Conservation (phyloP, 805 yeast genomes). For the Wickerhamiella shivajii region DNA sequence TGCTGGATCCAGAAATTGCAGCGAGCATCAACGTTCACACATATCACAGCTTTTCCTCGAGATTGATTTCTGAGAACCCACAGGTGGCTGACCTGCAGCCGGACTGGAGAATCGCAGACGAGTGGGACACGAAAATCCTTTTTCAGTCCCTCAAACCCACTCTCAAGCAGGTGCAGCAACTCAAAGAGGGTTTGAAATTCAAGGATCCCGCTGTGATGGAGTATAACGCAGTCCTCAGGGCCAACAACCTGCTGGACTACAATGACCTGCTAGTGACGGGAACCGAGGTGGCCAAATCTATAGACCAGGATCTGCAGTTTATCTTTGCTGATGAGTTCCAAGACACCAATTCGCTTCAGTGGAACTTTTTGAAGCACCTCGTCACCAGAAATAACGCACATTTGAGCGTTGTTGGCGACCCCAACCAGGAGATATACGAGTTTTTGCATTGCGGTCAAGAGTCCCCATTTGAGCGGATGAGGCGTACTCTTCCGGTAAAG, state of each 20-base stretch:
- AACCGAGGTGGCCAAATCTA: constrained; percentile 33
- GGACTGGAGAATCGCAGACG: constrained; percentile 50
- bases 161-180: not conserved
- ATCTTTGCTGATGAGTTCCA: constrained; percentile 90
- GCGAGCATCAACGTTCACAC: constrained; percentile 59
- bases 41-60: constrained; percentile 69
- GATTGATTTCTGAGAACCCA: constrained; percentile 28
- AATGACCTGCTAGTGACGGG: constrained; percentile 64
- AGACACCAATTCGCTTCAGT: constrained; percentile 71
- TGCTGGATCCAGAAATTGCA: not conserved
- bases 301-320: constrained; percentile 41
- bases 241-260: constrained; percentile 46
- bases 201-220: not conserved
- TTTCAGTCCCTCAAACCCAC: constrained; percentile 26
- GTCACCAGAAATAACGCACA: constrained; percentile 23
- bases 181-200: not conserved
- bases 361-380: constrained; percentile 46
- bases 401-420: constrained; percentile 87
- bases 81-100: constrained; percentile 8
- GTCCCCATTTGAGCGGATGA: constrained; percentile 40
- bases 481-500: constrained; percentile 18
- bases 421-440: constrained; percentile 87
- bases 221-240: constrained; percentile 23
- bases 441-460: constrained; percentile 62
- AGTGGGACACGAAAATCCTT: constrained; percentile 40